Base-by-base conservation (phyloP, 1,284 basidiomycete genomes). In the Meripilus lineatus region DNA sequence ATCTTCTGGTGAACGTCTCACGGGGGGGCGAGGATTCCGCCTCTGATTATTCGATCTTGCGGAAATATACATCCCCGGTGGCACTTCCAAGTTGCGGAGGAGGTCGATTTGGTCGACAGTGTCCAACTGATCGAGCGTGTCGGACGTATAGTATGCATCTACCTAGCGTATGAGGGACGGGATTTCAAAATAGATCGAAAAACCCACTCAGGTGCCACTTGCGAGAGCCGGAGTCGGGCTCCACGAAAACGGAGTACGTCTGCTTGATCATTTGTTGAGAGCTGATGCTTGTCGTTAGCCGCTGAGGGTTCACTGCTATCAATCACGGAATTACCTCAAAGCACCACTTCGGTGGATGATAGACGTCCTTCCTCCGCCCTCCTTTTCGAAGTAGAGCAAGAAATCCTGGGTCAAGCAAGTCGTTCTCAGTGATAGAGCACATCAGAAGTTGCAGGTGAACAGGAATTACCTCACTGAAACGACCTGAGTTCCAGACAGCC, bases 31-130 rank as follows among this genome's bases (percentile, higher is more conserved):
- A n/a, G n/a, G n/a, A n/a, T n/a, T 20, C 40, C 40, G 22, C 13
- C 26, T 20, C n/a, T 32, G 13, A 8, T 20, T 32, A 15, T n/a
- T 75, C 57, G 72, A 72, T 14, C 84, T 77, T 7, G 84, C 84
- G 50, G 81, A 81, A 50, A 67, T 71, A 55, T 86, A 88, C 45
- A 67, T 71, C 21, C 77, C 78, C 4, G 63, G 61, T 0, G 85
- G 84, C 17, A 83, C 79, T 8, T 63, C 57, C 18, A 88, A 59
- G 25, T 55, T 54, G 7, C 71, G 69, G 28, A 88, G 70, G 33
- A 69, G 58, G 3, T 75, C 75, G 33, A 77, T 63, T 45, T 84
- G 74, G 43, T 82, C 74, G 44, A 88, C 70, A 1, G 75, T 79
- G 36, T 58, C 64, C 25, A 88, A 70, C 40, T 67, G 65, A 40